Evolutionary conservation across 768 basidiomycete genomes (phyloP).

Genomic region (Trametes coccinea): DNA sequence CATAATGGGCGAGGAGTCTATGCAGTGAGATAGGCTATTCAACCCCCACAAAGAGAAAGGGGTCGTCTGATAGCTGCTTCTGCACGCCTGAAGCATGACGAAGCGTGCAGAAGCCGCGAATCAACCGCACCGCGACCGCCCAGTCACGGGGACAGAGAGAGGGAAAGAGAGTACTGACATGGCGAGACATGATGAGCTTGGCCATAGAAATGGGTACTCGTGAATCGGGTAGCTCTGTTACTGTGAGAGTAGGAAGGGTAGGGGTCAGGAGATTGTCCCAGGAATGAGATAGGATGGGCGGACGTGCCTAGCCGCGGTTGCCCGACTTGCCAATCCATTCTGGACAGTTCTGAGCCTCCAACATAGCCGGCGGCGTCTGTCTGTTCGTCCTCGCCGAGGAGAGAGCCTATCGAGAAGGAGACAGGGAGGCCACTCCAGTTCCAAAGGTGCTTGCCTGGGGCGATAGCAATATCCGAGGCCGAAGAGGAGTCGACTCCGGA

Average conservation of each 20-base stretch:
- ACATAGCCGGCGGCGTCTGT: conserved; percentile 22
- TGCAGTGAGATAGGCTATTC: not conserved
- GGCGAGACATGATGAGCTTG: conserved; percentile 35
- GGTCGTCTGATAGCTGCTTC: conserved; percentile 8
- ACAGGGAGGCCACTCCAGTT: conserved; percentile 28
- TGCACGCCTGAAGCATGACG: conserved; percentile 6
- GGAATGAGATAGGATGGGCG: not conserved
- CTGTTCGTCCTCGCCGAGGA: conserved; percentile 31
- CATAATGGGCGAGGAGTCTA: not conserved
- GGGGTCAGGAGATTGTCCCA: not conserved
- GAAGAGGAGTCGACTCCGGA: conserved; percentile 15
- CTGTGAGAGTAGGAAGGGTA: conserved; percentile 10
- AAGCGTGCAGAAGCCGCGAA: conserved; percentile 11
- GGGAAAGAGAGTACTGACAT: conserved; percentile 26
- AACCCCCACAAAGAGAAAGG: not conserved
- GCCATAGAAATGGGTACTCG: conserved; percentile 35
- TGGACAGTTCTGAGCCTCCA: conserved; percentile 28
- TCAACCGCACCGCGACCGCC: conserved; percentile 3
- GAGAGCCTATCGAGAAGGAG: conserved; percentile 28
- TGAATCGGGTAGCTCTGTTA: conserved; percentile 24
- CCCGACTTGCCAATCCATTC: conserved; percentile 31
- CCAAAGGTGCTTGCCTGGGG: conserved; percentile 27
- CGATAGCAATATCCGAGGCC: conserved; percentile 14
- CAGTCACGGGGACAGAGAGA: conserved; percentile 10
- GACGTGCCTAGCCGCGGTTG: conserved; percentile 17